Evolutionary conservation across 73 alveolate species (phyloP).

Genomic region (Paramecium primaurelia): DNA sequence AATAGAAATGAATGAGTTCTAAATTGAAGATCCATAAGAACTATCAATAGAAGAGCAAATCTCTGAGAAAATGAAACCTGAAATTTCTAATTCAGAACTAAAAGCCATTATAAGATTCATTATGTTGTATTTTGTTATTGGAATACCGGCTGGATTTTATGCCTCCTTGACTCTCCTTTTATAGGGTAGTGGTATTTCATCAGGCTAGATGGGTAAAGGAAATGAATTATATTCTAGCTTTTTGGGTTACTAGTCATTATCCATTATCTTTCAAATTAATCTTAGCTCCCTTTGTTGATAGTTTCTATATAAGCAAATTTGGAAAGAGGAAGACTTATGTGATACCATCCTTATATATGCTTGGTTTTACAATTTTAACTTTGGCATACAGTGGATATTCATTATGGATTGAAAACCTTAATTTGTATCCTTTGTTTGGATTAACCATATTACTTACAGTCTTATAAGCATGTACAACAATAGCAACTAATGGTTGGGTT

Average conservation of each 20-base stretch:
- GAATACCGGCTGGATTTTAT: slow-evolving; percentile 33
- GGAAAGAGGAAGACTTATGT: slow-evolving; percentile 7
- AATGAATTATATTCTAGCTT: not conserved
- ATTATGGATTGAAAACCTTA: not conserved
- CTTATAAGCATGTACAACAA: not conserved
- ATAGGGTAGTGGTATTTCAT: not conserved
- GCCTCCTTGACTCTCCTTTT: not conserved
- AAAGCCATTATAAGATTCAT: not conserved
- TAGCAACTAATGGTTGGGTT: slow-evolving; percentile 36
- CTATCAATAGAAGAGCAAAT: not conserved
- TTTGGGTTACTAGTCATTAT: not conserved
- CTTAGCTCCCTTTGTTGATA: slow-evolving; percentile 29
- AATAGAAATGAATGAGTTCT: slow-evolving; percentile 1
- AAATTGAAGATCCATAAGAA: not conserved
- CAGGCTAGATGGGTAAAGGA: not conserved
- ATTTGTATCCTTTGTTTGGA: not conserved
- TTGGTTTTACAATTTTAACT: not conserved
- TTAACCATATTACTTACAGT: not conserved
- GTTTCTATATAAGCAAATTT: not conserved
- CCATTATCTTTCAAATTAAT: slow-evolving; percentile 10
- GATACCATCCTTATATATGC: slow-evolving; percentile 28
- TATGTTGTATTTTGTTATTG: not conserved
- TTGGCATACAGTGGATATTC: not conserved
- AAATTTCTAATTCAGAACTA: not conserved
- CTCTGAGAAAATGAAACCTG: not conserved